Evolutionary conservation across 2,329 filamentous ascomycete genomes (phyloP), one percentile per base, ranked within the genome.

Genomic region (Colletotrichum theobromicola): DNA sequence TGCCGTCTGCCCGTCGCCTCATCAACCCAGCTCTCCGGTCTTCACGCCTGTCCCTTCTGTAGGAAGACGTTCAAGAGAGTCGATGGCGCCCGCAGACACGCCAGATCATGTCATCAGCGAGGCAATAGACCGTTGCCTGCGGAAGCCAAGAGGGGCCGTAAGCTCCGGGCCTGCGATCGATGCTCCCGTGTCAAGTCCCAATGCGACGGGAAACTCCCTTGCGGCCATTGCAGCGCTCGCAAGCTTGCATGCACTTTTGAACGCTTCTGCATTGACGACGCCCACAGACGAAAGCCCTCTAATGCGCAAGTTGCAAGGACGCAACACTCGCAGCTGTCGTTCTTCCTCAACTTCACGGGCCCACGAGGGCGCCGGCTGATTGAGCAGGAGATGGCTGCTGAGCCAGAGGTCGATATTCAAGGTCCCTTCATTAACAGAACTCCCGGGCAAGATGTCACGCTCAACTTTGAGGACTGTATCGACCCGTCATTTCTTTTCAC

Each of bases 251-350:
- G 42, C 42, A 50, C n/a, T 0, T 50, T 21, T 1, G 3, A 50
- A 21, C n/a, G 42, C n/a, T 50, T 50, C 42, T 50, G 42, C 0
- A 50, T 18, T n/a, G n/a, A 50, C 7, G 10, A 13, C 0, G 21
- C n/a, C 13, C 42, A 50, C 2, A 46, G n/a, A 3, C 0, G 2
- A 13, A 13, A 21, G 5, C 9, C 2, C 18, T 5, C 42, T 2
- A n/a, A 5, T 7, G 0, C 42, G 2, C 3, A 4, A n/a, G 5
- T 0, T 4, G 18, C 18, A 4, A 1, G 2, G 1, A 46, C 10
- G n/a, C 42, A 21, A 50, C n/a, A 50, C 2, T 2, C n/a, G 0
- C 42, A 50, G 0, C 0, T 50, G 42, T 21, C 42, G 42, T 50
- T 50, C 42, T 50, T 50, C 2, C 42, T 50, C 42, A 21, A 21